These are phyloP conservation scores for Apiospora rasikravindrae DNA, from an alignment of 2,329 filamentous ascomycete species.

Conservation along the genomic window DNA sequence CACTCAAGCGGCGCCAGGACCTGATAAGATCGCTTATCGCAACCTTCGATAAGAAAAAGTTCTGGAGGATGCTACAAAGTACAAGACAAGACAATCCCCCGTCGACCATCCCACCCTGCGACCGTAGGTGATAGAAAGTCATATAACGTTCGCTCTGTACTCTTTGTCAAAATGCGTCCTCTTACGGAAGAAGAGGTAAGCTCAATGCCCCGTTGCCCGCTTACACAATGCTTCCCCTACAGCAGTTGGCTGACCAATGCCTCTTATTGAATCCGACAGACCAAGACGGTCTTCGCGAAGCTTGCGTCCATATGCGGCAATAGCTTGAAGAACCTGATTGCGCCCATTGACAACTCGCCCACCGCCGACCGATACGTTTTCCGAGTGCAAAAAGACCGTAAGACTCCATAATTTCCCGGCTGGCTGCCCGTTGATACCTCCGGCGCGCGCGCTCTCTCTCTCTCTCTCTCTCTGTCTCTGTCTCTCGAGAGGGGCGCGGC, in stretches of 20 bases:
- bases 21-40: slow-evolving; percentile 10
- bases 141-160: not conserved
- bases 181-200: slow-evolving; percentile 25
- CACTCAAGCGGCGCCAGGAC: not conserved
- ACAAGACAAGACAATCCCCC: not conserved
- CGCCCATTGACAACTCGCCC: slow-evolving; percentile 69
- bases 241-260: slow-evolving; percentile 45
- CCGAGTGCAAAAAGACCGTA: slow-evolving; percentile 76
- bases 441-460: not conserved
- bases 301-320: slow-evolving; percentile 91
- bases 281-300: slow-evolving; percentile 85
- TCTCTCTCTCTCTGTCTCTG: too few species aligned
- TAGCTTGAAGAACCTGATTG: slow-evolving; percentile 83
- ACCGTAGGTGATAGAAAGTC: not conserved
- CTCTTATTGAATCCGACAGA: slow-evolving; percentile 83
- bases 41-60: slow-evolving; percentile 7
- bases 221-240: not conserved
- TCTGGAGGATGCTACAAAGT: slow-evolving; percentile 8
- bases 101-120: slow-evolving; percentile 1
- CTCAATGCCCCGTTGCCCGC: not conserved
- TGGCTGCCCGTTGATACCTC: not conserved
- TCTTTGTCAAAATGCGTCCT: slow-evolving; percentile 25
- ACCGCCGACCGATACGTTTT: slow-evolving; percentile 84
- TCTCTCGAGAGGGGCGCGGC: not conserved
- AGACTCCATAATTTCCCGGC: not conserved